A percentile compares a stretch with the other conserved stretches of the same genome.
Evolutionary conservation across 352 stramenopile species (phyloP).

Genomic region (Phytopythium cucurbitacearum): DNA sequence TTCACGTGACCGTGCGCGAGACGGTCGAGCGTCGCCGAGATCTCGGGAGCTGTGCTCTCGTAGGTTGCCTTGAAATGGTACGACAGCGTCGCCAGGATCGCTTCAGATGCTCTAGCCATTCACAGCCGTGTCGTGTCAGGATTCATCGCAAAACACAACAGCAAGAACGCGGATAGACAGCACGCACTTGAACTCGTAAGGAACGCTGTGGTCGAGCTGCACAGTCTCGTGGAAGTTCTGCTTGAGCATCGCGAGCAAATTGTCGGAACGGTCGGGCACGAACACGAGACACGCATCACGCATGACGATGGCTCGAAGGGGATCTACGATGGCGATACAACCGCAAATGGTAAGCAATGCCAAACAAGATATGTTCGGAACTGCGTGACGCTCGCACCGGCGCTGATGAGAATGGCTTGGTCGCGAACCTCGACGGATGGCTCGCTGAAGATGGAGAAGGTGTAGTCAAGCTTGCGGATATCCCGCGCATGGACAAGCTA

Average conservation of each 20-base stretch:
- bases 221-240: conserved; percentile 45
- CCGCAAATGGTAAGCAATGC: no score
- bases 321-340: conserved; percentile 20
- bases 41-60: conserved; percentile 29
- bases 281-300: conserved; percentile 56
- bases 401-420: conserved; percentile 47
- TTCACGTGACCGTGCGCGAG: conserved; percentile 42
- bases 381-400: conserved; percentile 6
- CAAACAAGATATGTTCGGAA: background rate
- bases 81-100: conserved; percentile 43
- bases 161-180: background rate
- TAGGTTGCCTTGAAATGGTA: conserved; percentile 50
- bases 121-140: no score
- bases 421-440: conserved; percentile 41
- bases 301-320: conserved; percentile 72
- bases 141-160: background rate
- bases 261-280: conserved; percentile 45
- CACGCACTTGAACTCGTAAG: conserved; percentile 66
- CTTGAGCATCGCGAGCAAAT: conserved; percentile 49
- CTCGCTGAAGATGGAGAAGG: conserved; percentile 40
- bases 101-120: conserved; percentile 33
- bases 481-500: conserved; percentile 41
- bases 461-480: conserved; percentile 40
- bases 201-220: conserved; percentile 38
- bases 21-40: conserved; percentile 41